A percentile compares a stretch with the other conserved stretches of the same genome.
Conservation (phyloP, 495 filamentous ascomycete species). For the Daldinia caldariorum region DNA sequence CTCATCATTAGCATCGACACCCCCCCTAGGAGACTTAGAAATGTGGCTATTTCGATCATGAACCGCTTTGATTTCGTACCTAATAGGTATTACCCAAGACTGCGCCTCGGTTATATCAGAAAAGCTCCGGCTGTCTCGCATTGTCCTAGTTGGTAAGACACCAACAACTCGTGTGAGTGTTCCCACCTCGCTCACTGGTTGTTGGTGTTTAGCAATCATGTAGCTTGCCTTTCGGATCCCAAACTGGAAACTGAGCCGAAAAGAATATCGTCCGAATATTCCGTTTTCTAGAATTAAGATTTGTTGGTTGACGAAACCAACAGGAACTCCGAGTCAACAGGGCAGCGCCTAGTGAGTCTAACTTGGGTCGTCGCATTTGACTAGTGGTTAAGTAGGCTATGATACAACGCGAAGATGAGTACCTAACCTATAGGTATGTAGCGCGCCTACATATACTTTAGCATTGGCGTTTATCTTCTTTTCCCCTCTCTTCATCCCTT, state of each 20-base stretch:
- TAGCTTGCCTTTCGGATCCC: slow-evolving; percentile 2
- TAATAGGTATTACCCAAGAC: neutral
- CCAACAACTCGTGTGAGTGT: neutral
- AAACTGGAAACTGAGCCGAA: slow-evolving; percentile 17
- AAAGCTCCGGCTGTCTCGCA: neutral
- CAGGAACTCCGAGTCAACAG: slow-evolving; percentile 7
- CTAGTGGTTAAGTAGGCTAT: slow-evolving; percentile 18
- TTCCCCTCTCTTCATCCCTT: neutral
- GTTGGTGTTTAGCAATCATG: slow-evolving; percentile 4
- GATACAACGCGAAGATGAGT: slow-evolving; percentile 28
- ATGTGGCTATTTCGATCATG: slow-evolving; percentile 12
- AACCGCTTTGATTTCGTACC: slow-evolving; percentile 6
- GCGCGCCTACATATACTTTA: slow-evolving; percentile 22
- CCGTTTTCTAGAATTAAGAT: neutral
- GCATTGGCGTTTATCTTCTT: slow-evolving; percentile 20
- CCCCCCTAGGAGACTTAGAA: slow-evolving; percentile 6
- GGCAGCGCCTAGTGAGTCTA: slow-evolving; percentile 25
- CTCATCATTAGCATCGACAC: neutral
- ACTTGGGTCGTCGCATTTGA: slow-evolving; percentile 12
- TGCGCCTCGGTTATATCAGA: slow-evolving; percentile 7
- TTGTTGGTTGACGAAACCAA: slow-evolving; percentile 20
- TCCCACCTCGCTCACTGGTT: neutral
- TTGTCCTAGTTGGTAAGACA: slow-evolving; percentile 7
- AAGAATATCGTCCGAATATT: slow-evolving; percentile 3
- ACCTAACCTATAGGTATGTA: slow-evolving; percentile 5